Conservation (phyloP, 2,329 filamentous ascomycete species). For the Microdochium nivale region DNA sequence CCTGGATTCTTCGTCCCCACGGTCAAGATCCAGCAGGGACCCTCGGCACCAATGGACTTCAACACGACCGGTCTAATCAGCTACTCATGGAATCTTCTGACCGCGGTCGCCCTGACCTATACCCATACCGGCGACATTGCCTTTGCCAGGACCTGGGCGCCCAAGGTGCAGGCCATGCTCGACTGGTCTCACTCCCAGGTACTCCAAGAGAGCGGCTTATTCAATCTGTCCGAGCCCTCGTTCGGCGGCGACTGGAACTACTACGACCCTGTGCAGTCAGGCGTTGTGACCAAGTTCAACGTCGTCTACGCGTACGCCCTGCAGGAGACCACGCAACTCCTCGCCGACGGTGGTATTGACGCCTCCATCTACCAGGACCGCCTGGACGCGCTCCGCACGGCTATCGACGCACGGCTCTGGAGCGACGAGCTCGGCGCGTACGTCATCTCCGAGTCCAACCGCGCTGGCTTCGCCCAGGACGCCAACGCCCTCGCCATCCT, state of each 20-base stretch:
- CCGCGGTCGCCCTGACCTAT: slow-evolving; percentile 17
- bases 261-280: slow-evolving; percentile 20
- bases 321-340: slow-evolving; percentile 13
- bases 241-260: slow-evolving; percentile 26
- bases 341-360: slow-evolving; percentile 12
- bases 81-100: slow-evolving; percentile 22
- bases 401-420: slow-evolving; percentile 17
- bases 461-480: slow-evolving; percentile 17
- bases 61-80: slow-evolving; percentile 23
- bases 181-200: slow-evolving; percentile 24
- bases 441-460: slow-evolving; percentile 11
- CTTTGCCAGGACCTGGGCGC: slow-evolving; percentile 18
- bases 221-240: slow-evolving; percentile 16
- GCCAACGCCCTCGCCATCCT: slow-evolving; percentile 22
- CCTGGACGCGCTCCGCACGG: slow-evolving; percentile 12
- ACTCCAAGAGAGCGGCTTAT: slow-evolving; percentile 11
- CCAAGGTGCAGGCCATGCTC: slow-evolving; percentile 18
- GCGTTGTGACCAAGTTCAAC: slow-evolving; percentile 22
- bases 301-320: slow-evolving; percentile 20
- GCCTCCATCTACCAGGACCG: slow-evolving; percentile 11
- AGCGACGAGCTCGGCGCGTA: slow-evolving; percentile 14
- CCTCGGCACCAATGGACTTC: slow-evolving; percentile 8
- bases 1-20: slow-evolving; percentile 22
- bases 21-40: slow-evolving; percentile 21
- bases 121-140: slow-evolving; percentile 16